Base-by-base conservation (phyloP, 371 early-diverging fungal species). In the Basidiobolus meristosporus region DNA sequence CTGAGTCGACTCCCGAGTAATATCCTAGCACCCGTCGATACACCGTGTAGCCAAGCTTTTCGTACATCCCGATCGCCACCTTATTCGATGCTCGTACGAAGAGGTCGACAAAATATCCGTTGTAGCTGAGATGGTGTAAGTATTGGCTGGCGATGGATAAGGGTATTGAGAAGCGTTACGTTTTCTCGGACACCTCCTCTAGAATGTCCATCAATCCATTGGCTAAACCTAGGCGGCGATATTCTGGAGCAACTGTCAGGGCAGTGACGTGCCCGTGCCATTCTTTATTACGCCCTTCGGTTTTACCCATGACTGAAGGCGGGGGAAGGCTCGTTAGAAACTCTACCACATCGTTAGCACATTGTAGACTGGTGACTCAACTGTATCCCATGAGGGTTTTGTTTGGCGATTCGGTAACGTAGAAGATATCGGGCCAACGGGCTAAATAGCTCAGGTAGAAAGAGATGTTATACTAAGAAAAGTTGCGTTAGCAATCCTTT, bases 231-330 rank as follows among this genome's bases (percentile, higher is more conserved):
- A 89, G 57, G 11, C 92, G 77, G 37, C 99, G 80, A 52, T 77
- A 90, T 48, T 86, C 82, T n/a, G 98, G 95, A 0, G 90, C 82
- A 0, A 98, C 91, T 1, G 95, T 96, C 23, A 99, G 67, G 4
- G 98, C 98, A 3, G 98, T 93, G 33, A 98, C 92, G 56, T 99
- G 99, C 1, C 93, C 92, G 51, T 98, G 98, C 95, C 95, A 98
- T 22, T 82, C 74, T 41, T 70, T 73, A 19, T 73, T 80, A 1
- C 58, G 63, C 34, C 96, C 98, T 56, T 97, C 98, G 7, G 88
- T 84, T 50, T 97, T 97, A 15, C 93, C 95, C 88, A 97, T 88
- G 29, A 92, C 85, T 76, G 43, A 52, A 29, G 48, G 51, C 44
- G 17, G 26, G 35, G 30, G 12, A 38, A 29, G 29, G 22, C 11